A percentile compares a stretch with the other conserved stretches of the same genome.
These are phyloP conservation scores for Ganoderma leucocontextum DNA, from an alignment of 1,284 basidiomycete species.

Conservation along the genomic window DNA sequence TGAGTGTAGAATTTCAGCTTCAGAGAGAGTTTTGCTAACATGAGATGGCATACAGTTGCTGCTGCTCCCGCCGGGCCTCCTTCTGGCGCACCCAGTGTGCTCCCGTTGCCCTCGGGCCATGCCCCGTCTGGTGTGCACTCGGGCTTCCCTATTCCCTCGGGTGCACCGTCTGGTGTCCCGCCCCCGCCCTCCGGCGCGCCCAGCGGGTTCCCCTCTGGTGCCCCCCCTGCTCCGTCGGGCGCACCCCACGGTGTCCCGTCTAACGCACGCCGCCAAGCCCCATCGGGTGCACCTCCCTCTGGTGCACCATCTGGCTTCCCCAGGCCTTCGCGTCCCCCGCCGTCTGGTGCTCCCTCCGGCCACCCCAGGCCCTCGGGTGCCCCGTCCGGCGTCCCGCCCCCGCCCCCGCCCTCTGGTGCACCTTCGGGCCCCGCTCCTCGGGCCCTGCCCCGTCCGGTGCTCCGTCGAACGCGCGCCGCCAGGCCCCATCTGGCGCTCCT, in stretches of 20 bases:
- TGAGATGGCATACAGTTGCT: background rate
- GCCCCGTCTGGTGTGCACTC: slow-evolving; percentile 2
- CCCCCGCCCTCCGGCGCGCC: background rate
- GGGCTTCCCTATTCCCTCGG: background rate
- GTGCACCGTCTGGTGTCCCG: background rate
- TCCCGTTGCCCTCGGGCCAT: background rate
- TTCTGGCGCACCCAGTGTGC: background rate
- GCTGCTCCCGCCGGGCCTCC: background rate
- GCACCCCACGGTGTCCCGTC: no score
- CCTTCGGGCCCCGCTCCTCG: no score
- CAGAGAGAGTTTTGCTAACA: background rate
- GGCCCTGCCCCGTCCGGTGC: no score
- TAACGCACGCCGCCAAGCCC: no score
- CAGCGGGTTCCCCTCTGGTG: background rate
- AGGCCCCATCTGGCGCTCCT: background rate
- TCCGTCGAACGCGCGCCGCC: background rate
- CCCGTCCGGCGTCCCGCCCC: no score
- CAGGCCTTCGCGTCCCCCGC: no score
- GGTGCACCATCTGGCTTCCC: no score
- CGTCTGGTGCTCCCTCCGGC: no score
- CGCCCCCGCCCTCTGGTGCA: no score
- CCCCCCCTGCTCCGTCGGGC: background rate
- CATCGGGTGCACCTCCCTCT: no score
- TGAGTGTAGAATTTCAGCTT: background rate
- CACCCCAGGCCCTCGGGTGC: no score